Conservation (phyloP, 2,329 filamentous ascomycete genomes). For the Hypoxylon sp. region DNA sequence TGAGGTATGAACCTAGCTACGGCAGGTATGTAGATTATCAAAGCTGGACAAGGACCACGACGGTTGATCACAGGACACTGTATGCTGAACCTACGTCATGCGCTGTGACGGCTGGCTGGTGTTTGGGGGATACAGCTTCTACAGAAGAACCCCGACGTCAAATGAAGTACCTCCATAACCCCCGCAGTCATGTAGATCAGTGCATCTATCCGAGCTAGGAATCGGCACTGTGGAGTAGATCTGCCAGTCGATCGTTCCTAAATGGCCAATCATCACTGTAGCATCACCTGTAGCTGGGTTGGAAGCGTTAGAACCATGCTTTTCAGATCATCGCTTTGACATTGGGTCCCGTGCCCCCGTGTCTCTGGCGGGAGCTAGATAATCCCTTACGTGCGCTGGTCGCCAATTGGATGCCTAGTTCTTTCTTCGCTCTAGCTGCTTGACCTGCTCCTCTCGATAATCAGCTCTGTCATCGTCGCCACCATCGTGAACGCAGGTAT, state of each 20-base stretch:
- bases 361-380: not conserved
- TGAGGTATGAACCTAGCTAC: too few species aligned
- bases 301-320: not conserved
- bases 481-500: not conserved
- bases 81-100: slow-evolving; percentile 25
- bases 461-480: not conserved
- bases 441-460: slow-evolving; percentile 11
- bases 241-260: slow-evolving; percentile 3
- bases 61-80: slow-evolving; percentile 7
- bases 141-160: not conserved
- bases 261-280: slow-evolving; percentile 8
- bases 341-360: not conserved
- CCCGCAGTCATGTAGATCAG: slow-evolving; percentile 22
- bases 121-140: slow-evolving; percentile 19
- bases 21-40: not conserved
- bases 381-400: slow-evolving; percentile 1
- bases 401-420: slow-evolving; percentile 11
- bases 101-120: slow-evolving; percentile 2
- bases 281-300: slow-evolving; percentile 9
- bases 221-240: slow-evolving; percentile 25
- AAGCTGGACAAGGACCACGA: slow-evolving; percentile 8
- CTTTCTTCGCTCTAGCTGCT: slow-evolving; percentile 1
- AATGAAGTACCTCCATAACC: slow-evolving; percentile 22
- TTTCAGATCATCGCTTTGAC: slow-evolving; percentile 6
- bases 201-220: not conserved